Evolutionary conservation across 2,329 filamentous ascomycete genomes (phyloP).

Genomic region (Chaetomiaceae sp.): DNA sequence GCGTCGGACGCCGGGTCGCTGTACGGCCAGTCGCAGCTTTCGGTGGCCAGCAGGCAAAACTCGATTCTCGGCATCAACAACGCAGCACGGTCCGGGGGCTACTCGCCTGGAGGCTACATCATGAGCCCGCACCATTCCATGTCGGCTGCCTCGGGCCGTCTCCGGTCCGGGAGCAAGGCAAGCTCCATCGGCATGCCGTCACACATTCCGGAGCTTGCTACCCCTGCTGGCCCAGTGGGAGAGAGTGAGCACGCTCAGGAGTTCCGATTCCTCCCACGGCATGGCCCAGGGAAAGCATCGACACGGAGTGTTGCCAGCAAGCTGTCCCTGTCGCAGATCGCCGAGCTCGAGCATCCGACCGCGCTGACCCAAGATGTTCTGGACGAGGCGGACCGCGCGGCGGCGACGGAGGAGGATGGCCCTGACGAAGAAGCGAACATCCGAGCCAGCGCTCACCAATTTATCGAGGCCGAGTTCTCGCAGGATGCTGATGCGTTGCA

Average conservation of each 20-base stretch:
- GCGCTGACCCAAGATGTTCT: slow-evolving; percentile 46
- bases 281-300: slow-evolving; percentile 49
- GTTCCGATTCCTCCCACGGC: slow-evolving; percentile 38
- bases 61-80: slow-evolving; percentile 67
- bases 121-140: slow-evolving; percentile 62
- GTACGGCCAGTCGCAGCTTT: slow-evolving; percentile 20
- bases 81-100: slow-evolving; percentile 61
- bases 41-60: slow-evolving; percentile 30
- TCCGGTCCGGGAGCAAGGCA: slow-evolving; percentile 50
- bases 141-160: slow-evolving; percentile 40
- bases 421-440: slow-evolving; percentile 35
- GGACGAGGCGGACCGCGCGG: slow-evolving; percentile 46
- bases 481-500: slow-evolving; percentile 14
- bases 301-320: slow-evolving; percentile 34
- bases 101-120: slow-evolving; percentile 61
- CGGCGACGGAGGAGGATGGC: slow-evolving; percentile 26
- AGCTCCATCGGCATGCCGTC: slow-evolving; percentile 31
- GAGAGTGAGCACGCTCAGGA: slow-evolving; percentile 29
- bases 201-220: slow-evolving; percentile 21
- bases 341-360: slow-evolving; percentile 47
- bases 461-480: slow-evolving; percentile 29
- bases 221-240: slow-evolving; percentile 34
- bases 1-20: slow-evolving; percentile 22
- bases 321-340: slow-evolving; percentile 49
- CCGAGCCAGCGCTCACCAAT: slow-evolving; percentile 31